Evolutionary conservation across 2,329 filamentous ascomycete species (phyloP), one percentile per base, ranked within the genome.

Genomic region (Diaporthe ampelina): DNA sequence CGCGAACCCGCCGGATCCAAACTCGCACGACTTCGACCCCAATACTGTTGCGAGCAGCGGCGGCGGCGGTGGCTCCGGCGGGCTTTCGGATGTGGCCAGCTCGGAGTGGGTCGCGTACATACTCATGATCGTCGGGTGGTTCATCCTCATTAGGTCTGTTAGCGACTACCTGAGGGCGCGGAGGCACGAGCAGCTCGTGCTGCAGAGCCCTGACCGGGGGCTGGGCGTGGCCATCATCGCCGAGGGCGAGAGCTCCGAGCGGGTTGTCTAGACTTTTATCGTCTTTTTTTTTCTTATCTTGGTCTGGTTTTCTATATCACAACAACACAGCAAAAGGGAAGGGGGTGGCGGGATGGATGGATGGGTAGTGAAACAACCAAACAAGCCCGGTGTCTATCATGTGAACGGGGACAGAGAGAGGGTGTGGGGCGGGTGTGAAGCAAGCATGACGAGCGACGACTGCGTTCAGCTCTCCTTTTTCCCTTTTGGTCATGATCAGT

Each of bases 61-160:
- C 70, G 77, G 85, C 4, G 29, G 61, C 21, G 79, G 85, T 76
- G 78, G 82, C 17, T 79, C 82, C 2, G 86, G 87, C 54, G 84
- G 85, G 17, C 81, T 88, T 13, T 84, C 86, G 9, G 89, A 91
- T 48, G 90, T 98, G 56, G 90, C 89, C 8, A 93, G 92, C 69
- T 93, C 90, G 77, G 95, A 98, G 81, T 98, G 94, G 94, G 87
- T 98, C 76, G 94, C 95, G 15, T 99, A 98, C 80, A 87, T 94
- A 21, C 85, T 99, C 63, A 99, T 99, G 97, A 94, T 99, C 81
- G 93, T 97, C 1, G 97, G 97, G 7, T 99, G 97, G 97, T 98
- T 98, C 81, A 95, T 99, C 76, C 87, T 99, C 76, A 98, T 99
- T 81, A 91, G 95, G 83, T 93, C 95, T n/a, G 91, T 98, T 24